Evolutionary conservation across 1,284 basidiomycete species (phyloP).

Genomic region (Phenoliferia sp.): DNA sequence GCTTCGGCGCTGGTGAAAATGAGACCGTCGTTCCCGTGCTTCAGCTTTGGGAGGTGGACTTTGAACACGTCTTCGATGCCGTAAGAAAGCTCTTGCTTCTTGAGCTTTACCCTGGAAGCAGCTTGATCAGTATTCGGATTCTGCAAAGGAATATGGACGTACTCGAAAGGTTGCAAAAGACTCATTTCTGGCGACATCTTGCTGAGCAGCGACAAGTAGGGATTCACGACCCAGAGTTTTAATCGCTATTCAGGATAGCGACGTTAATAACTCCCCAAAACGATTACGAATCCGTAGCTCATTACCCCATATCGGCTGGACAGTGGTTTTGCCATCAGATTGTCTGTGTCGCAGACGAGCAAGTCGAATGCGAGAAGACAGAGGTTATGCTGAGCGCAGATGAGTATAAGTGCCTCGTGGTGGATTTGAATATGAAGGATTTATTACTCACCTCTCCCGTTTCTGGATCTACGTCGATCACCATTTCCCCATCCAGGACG

Average conservation of each 20-base stretch:
- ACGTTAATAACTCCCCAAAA: neutral
- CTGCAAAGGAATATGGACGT: constrained; percentile 40
- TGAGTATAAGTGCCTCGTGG: neutral
- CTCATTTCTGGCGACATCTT: constrained; percentile 62
- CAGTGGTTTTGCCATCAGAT: constrained; percentile 76
- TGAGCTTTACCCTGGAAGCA: constrained; percentile 66
- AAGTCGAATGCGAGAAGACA: constrained; percentile 90
- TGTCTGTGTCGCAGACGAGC: constrained; percentile 77
- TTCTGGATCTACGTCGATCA: constrained; percentile 76
- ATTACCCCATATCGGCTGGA: constrained; percentile 90
- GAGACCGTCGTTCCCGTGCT: constrained; percentile 92
- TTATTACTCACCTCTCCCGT: constrained; percentile 63
- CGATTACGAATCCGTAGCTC: constrained; percentile 41
- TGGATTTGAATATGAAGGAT: neutral
- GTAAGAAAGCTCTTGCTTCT: constrained; percentile 85
- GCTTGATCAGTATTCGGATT: neutral
- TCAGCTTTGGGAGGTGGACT: constrained; percentile 75
- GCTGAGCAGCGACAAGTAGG: constrained; percentile 69
- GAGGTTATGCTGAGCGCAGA: constrained; percentile 58
- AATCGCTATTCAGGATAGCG: constrained; percentile 57
- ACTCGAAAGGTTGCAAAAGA: constrained; percentile 72
- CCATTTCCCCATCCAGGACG: constrained; percentile 89
- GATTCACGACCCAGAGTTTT: constrained; percentile 73
- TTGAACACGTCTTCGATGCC: constrained; percentile 78
- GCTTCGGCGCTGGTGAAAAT: constrained; percentile 91